Conservation (phyloP, 495 filamentous ascomycete species). For the Extremus antarcticus region DNA sequence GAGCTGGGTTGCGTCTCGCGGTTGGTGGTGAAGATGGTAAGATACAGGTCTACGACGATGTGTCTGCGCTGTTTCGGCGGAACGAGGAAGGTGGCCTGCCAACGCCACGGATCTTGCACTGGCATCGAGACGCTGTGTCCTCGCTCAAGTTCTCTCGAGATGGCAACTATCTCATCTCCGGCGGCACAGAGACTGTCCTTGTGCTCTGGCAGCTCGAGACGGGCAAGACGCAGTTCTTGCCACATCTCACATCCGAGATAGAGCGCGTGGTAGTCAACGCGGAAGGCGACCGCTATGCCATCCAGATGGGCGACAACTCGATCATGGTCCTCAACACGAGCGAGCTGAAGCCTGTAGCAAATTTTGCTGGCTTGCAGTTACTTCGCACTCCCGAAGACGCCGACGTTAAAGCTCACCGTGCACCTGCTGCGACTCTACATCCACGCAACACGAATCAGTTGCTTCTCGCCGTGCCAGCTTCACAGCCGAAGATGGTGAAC, state of each 20-base stretch:
- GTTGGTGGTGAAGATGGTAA: conserved; percentile 64
- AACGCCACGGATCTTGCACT: conserved; percentile 53
- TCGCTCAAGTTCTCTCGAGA: conserved; percentile 80
- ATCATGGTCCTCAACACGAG: conserved; percentile 77
- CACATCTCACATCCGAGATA: conserved; percentile 75
- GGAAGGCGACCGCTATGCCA: conserved; percentile 62
- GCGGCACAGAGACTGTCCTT: conserved; percentile 79
- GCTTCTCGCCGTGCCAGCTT: conserved; percentile 48
- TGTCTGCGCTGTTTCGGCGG: conserved; percentile 45
- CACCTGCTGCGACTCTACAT: conserved; percentile 39
- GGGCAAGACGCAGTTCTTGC: conserved; percentile 63
- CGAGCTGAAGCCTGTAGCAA: conserved; percentile 69
- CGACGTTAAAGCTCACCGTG: not conserved
- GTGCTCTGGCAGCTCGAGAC: conserved; percentile 96
- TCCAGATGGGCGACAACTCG: conserved; percentile 84
- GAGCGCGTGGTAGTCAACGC: conserved; percentile 75
- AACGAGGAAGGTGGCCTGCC: conserved; percentile 26
- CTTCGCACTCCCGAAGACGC: not conserved
- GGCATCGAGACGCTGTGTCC: conserved; percentile 76
- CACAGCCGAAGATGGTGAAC: conserved; percentile 25
- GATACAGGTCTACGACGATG: conserved; percentile 66
- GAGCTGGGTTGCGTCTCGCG: conserved; percentile 44
- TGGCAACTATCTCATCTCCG: conserved; percentile 95
- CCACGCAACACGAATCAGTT: conserved; percentile 47
- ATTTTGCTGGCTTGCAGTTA: conserved; percentile 72